Evolutionary conservation across 2,329 filamentous ascomycete species (phyloP).

Genomic region (Leptographium wingfieldii): DNA sequence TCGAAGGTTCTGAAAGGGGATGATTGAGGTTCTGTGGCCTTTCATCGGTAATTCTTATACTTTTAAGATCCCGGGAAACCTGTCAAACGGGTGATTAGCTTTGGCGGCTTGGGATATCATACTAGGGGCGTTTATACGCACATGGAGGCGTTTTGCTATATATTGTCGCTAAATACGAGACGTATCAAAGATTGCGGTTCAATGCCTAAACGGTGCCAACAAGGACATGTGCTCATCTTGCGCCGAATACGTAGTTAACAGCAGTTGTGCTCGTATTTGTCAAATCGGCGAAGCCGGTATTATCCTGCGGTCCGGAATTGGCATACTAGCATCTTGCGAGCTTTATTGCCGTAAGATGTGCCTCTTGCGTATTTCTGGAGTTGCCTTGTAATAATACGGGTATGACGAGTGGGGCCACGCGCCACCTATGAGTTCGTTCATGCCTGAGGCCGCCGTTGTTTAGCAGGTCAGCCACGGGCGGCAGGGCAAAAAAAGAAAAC

Average conservation of each 20-base stretch:
- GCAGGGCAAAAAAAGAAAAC: conserved; percentile 4
- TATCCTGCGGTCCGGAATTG: no score
- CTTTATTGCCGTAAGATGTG: no score
- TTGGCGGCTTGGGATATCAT: not conserved
- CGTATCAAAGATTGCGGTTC: not conserved
- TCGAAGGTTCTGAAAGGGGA: not conserved
- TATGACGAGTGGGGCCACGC: no score
- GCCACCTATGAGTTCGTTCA: not conserved
- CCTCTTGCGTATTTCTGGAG: no score
- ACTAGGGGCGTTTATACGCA: not conserved
- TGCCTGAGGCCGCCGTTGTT: conserved; percentile 2
- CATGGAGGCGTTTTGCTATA: not conserved
- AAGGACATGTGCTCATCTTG: no score
- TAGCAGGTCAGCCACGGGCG: not conserved
- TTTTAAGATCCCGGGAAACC: not conserved
- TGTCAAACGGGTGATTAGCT: conserved; percentile 1
- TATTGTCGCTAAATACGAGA: not conserved
- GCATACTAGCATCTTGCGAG: no score
- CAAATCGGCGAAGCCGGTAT: no score
- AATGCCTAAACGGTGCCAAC: no score
- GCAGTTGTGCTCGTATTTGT: no score
- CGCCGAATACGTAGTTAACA: no score
- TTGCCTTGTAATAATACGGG: not conserved
- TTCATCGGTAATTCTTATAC: not conserved
- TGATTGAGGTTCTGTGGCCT: not conserved